Conservation (phyloP, 1,284 basidiomycete genomes). For the Malassezia equina region DNA sequence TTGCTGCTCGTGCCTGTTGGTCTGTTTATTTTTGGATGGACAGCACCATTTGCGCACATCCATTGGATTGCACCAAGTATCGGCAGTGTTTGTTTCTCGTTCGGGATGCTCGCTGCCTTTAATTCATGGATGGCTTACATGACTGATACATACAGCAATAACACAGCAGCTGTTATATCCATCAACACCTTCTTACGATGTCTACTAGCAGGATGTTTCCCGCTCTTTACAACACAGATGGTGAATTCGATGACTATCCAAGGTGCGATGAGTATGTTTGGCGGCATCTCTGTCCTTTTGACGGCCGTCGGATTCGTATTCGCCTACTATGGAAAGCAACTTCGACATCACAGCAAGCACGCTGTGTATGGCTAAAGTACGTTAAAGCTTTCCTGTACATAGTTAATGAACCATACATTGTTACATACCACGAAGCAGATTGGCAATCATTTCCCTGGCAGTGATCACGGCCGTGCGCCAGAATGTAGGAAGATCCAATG, state of each 20-base stretch:
- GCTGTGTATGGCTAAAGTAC: slow-evolving; percentile 3
- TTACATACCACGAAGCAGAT: slow-evolving; percentile 25
- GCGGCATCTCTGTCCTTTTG: slow-evolving; percentile 16
- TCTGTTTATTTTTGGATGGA: slow-evolving; percentile 24
- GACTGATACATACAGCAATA: slow-evolving; percentile 16
- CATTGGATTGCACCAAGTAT: slow-evolving; percentile 21
- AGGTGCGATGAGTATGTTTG: slow-evolving; percentile 20
- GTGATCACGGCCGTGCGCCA: slow-evolving; percentile 71
- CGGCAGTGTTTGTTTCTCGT: slow-evolving; percentile 13
- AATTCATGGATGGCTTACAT: slow-evolving; percentile 22
- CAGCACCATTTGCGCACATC: slow-evolving; percentile 14
- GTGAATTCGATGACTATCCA: slow-evolving; percentile 19
- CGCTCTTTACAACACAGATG: slow-evolving; percentile 21
- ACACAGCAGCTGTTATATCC: slow-evolving; percentile 17
- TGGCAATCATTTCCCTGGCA: slow-evolving; percentile 49
- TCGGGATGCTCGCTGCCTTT: slow-evolving; percentile 20
- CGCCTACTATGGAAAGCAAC: slow-evolving; percentile 7
- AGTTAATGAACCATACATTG: neutral
- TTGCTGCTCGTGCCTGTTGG: slow-evolving; percentile 19
- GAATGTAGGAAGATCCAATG: slow-evolving; percentile 74
- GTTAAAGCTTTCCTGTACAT: slow-evolving; percentile 9
- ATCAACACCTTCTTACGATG: slow-evolving; percentile 17
- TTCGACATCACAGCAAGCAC: slow-evolving; percentile 14
- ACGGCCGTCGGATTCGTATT: slow-evolving; percentile 11
- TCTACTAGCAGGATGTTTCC: slow-evolving; percentile 19